A percentile compares a stretch with the other conserved stretches of the same genome.
These are phyloP conservation scores for Quercus tomentella DNA, from an alignment of 331 rosid genomes.

Conservation along the genomic window DNA sequence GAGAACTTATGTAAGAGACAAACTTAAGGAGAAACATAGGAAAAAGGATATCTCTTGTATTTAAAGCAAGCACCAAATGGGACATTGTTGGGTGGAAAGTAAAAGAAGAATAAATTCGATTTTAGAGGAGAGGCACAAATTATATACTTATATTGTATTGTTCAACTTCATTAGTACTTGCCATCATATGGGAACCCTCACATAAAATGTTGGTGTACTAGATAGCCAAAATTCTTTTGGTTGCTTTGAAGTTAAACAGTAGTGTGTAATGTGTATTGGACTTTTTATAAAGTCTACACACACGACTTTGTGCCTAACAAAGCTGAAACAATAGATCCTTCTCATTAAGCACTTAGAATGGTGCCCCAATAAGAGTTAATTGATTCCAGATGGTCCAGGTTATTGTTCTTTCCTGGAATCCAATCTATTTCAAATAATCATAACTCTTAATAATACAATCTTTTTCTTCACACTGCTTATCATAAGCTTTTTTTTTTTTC, in stretches of 20 bases:
- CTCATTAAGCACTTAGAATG: background rate
- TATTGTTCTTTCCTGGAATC: background rate
- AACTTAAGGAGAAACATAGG: background rate
- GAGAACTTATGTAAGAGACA: background rate
- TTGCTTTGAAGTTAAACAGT: conserved; percentile 3
- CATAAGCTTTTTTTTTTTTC: background rate
- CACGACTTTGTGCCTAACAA: background rate
- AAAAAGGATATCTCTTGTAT: conserved; percentile 19
- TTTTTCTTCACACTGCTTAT: background rate
- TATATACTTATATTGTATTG: background rate
- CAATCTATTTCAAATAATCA: background rate
- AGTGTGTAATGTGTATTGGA: background rate
- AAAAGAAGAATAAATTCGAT: conserved; percentile 29
- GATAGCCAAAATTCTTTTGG: conserved; percentile 6
- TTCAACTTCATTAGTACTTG: conserved; percentile 7
- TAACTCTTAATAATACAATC: background rate
- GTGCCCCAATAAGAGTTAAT: background rate
- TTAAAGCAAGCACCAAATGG: conserved; percentile 22
- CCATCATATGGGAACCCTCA: background rate
- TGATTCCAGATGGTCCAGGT: background rate
- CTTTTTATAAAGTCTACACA: conserved; percentile 11
- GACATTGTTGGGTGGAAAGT: conserved; percentile 1
- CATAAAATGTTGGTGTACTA: background rate
- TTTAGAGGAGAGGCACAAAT: conserved; percentile 2
- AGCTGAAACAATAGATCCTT: background rate